A percentile compares a stretch with the other conserved stretches of the same genome.
Evolutionary conservation across 805 yeast species (phyloP).

Genomic region (Yarrowia sp.): DNA sequence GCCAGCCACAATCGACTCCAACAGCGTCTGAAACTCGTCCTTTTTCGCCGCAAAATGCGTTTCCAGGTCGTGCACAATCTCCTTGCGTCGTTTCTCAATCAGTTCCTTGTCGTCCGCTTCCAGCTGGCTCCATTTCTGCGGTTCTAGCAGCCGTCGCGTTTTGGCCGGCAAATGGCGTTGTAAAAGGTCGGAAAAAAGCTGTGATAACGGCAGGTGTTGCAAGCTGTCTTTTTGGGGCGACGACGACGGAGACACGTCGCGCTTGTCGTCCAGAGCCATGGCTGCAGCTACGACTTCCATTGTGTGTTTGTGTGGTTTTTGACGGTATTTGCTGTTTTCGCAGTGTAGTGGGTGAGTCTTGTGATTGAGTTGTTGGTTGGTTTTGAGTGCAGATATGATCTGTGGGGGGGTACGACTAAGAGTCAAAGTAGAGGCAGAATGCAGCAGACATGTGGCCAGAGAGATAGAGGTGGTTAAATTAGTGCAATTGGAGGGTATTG

Average conservation of each 20-base stretch:
- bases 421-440: background rate
- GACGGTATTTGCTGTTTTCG: too few relatives aligned
- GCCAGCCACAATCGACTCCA: slow-evolving; percentile 10
- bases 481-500: background rate
- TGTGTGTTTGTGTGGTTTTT: background rate
- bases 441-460: background rate
- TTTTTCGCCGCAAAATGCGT: background rate
- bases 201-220: background rate
- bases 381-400: slow-evolving; percentile 1
- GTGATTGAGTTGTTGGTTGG: background rate
- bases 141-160: background rate
- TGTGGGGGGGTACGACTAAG: background rate
- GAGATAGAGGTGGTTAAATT: background rate
- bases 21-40: slow-evolving; percentile 1
- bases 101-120: slow-evolving; percentile 13
- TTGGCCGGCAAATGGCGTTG: background rate
- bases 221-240: background rate
- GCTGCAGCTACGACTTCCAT: slow-evolving; percentile 22
- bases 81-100: slow-evolving; percentile 12
- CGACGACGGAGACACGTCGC: slow-evolving; percentile 13
- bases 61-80: slow-evolving; percentile 2
- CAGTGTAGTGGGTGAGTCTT: background rate
- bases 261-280: slow-evolving; percentile 18
- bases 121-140: background rate
- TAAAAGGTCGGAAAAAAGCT: background rate